Percentiles rank a stretch among this genome's conserved stretches.
phyloP scores from a whole-genome alignment of 106 monocot species.

The Dendrobium catenatum region DNA sequence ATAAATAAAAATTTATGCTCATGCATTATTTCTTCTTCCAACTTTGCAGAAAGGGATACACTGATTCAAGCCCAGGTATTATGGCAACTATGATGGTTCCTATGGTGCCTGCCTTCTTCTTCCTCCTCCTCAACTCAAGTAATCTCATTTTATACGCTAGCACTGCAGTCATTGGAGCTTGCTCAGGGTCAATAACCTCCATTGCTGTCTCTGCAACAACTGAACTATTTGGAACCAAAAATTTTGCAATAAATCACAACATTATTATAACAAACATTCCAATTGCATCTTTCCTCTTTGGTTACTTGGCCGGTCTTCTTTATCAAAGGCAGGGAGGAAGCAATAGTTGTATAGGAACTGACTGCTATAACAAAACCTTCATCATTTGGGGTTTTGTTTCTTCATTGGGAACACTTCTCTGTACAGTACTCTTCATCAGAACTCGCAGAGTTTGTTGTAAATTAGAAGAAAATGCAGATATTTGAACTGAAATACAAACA shows the following conservation, averaged over 20 bases:
- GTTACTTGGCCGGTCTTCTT: conserved; percentile 51
- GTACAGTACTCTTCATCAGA: conserved; percentile 26
- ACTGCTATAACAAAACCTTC: conserved; percentile 48
- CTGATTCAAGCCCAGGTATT: conserved; percentile 33
- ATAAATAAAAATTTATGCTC: no score
- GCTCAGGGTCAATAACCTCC: conserved; percentile 55
- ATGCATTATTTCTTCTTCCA: no score
- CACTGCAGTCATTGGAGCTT: conserved; percentile 50
- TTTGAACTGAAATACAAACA: not conserved
- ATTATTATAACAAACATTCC: conserved; percentile 71
- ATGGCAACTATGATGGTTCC: conserved; percentile 51
- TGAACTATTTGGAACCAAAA: conserved; percentile 63
- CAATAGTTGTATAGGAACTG: conserved; percentile 26
- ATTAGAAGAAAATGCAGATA: not conserved
- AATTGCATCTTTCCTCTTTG: conserved; percentile 65
- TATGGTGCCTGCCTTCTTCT: conserved; percentile 36
- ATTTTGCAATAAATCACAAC: conserved; percentile 72
- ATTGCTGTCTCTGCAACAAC: conserved; percentile 49
- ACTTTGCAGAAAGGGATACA: conserved; percentile 15
- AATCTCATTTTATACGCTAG: conserved; percentile 27
- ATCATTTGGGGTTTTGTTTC: conserved; percentile 57
- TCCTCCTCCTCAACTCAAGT: conserved; percentile 33
- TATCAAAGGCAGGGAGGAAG: conserved; percentile 33
- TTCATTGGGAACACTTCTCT: conserved; percentile 38
- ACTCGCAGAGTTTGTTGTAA: conserved; percentile 12